Base-by-base conservation (phyloP, 306 rosid species). In the Vigna radiata region DNA sequence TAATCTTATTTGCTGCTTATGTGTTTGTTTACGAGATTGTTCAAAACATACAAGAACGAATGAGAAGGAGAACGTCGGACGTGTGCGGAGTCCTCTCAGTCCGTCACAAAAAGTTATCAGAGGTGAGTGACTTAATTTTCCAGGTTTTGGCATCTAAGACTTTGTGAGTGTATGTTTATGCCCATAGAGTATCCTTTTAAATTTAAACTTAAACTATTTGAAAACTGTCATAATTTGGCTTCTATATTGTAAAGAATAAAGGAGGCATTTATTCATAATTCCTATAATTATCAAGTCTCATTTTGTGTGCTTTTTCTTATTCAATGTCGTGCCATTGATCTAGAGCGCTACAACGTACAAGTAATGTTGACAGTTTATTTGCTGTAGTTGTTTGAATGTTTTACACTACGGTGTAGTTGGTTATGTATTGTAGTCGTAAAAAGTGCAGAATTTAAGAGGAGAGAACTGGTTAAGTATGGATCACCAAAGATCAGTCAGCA, bases 401-500 rank as follows among this genome's bases (percentile, higher is more conserved):
- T 67, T 66, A 64, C 41, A 6, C 15, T 12, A 58, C 31, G 12
- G 36, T 47, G 17, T 63, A 48, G 44, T 46, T 81, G 18, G 56
- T 79, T 43, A 78, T 76, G 39, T 70, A 54, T 83, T 56, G 81
- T 71, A 21, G 39, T 82, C 58, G 68, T 53, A 50, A 77, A 76
- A 67, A 53, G 73, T 83, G 72, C 88, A 95, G 98, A 95, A 67
- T 95, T 95, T 78, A 92, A 87, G 90, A 92, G 82, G 92, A 90
- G 92, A 72, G 92, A 87, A 77, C 74, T 86, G 60, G 85, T 82
- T 41, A 87, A 93, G 83, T 90, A 90, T 79, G 85, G 48, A 29
- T 78, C 96, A 52, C 88, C 90, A 15, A 80, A 85, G 75, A 73
- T 80, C 82, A 88, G 87, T 87, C 88, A 88, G 5, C 91, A 89